These are phyloP conservation scores for Penicillium manginii DNA, from an alignment of 495 filamentous ascomycete genomes.

Conservation along the genomic window DNA sequence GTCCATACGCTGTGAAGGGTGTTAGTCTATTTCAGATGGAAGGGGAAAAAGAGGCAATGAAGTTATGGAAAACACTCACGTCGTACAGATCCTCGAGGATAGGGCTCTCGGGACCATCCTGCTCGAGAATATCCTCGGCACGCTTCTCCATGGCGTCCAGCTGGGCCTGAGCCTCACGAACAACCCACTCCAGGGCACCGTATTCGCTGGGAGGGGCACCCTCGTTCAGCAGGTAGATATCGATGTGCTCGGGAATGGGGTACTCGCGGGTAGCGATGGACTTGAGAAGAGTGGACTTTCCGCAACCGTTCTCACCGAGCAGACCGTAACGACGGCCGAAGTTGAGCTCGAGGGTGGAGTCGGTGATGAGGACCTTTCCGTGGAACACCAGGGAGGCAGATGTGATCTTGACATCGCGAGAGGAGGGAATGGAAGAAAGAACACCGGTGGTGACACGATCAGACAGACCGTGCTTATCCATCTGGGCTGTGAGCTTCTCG, in stretches of 20 bases:
- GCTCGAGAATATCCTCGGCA: constrained; percentile 89
- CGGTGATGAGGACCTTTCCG: constrained; percentile 91
- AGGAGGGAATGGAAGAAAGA: constrained; percentile 77
- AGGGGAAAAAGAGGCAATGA: neutral
- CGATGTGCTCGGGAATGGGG: constrained; percentile 93
- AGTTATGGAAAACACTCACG: constrained; percentile 54
- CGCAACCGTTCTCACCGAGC: constrained; percentile 97
- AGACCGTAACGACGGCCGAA: constrained; percentile 92
- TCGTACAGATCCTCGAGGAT: constrained; percentile 96
- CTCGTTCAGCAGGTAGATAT: constrained; percentile 98
- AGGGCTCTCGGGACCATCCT: constrained; percentile 86
- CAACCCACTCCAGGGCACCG: constrained; percentile 95
- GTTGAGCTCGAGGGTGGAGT: constrained; percentile 90
- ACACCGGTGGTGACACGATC: constrained; percentile 99
- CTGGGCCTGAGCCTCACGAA: constrained; percentile 92
- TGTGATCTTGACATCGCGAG: constrained; percentile 94
- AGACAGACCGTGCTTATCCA: constrained; percentile 94
- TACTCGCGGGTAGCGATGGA: constrained; percentile 92
- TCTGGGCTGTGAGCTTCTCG: constrained; percentile 80
- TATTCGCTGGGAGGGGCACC: constrained; percentile 88
- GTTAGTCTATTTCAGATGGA: constrained; percentile 31
- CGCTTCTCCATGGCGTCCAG: constrained; percentile 83
- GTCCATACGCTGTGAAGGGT: constrained; percentile 79
- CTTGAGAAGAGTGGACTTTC: constrained; percentile 96
- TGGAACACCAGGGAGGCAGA: constrained; percentile 95